A percentile compares a stretch with the other conserved stretches of the same genome.
phyloP scores from a whole-genome alignment of 2,329 filamentous ascomycete species.

The Epicoccum sorghinum region DNA sequence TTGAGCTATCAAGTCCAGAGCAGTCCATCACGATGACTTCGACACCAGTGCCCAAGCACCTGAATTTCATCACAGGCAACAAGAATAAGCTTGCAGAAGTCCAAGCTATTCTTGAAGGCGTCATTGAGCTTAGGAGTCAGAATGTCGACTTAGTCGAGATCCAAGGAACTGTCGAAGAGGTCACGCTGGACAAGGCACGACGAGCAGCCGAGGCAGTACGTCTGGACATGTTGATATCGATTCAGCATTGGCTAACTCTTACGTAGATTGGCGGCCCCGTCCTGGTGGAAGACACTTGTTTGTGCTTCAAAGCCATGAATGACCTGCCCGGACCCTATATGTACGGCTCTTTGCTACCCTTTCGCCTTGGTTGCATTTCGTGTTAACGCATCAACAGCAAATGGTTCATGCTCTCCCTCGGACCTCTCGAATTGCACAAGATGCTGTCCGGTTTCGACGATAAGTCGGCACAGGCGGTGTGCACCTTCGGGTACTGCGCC shows the following conservation, averaged over 20 bases:
- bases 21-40: constrained; percentile 19
- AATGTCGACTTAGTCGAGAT: constrained; percentile 84
- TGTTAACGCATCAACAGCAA: constrained; percentile 65
- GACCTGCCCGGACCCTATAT: constrained; percentile 97
- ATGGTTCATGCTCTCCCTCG: constrained; percentile 86
- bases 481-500: constrained; percentile 90
- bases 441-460: constrained; percentile 87
- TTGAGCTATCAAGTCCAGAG: background rate
- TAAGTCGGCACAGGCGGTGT: constrained; percentile 90
- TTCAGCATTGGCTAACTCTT: constrained; percentile 11
- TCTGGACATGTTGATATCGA: background rate
- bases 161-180: constrained; percentile 90
- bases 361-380: background rate
- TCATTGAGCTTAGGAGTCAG: constrained; percentile 75
- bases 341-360: constrained; percentile 54
- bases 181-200: constrained; percentile 85
- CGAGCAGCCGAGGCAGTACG: constrained; percentile 78
- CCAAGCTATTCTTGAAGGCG: constrained; percentile 76
- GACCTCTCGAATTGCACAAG: constrained; percentile 86
- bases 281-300: constrained; percentile 91
- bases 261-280: constrained; percentile 80
- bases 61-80: constrained; percentile 98
- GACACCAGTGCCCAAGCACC: constrained; percentile 50
- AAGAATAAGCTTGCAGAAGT: constrained; percentile 92
- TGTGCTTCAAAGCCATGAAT: constrained; percentile 88